Evolutionary conservation across 2,329 filamentous ascomycete species (phyloP), one percentile per base, ranked within the genome.

Genomic region (Fusarium sp.): DNA sequence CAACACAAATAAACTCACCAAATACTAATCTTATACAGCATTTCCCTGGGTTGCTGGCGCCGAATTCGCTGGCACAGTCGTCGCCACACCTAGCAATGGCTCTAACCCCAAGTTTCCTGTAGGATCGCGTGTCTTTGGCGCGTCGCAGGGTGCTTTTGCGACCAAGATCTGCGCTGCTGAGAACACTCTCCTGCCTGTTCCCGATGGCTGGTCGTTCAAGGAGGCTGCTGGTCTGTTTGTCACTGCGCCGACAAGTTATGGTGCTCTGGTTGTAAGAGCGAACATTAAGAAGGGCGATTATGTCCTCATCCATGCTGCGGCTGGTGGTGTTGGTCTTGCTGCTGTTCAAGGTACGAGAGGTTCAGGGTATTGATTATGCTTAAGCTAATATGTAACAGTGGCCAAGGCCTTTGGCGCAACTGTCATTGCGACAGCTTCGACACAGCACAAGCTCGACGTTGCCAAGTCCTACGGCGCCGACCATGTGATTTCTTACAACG

Each of bases 391-490:
- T 16, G 20, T 14, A n/a, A 20, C 48, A 84, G 84, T 98, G 65
- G 95, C 95, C 29, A 98, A 98, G 81, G 95, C 94, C 0, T 90
- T 92, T 54, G 95, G 95, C 9, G 95, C 95, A 12, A 96, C 87
- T 5, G 95, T 98, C n/a, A 91, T 98, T 67, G 95, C 95, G 7
- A 98, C 95, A 0, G 95, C 94, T 0, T 94, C 94, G 2, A 92
- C 92, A 2, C 79, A 88, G 73, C 88, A 91, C 55, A 98, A 98
- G 82, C 86, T 94, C 11, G 87, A 92, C 59, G 88, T 98, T 12
- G 95, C 94, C 49, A 87, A 86, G 70, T 82, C 85, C 4, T 98
- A 93, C 73, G 95, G 95, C 29, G 95, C 95, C 4, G 94, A 98
- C 80, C 89, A 95, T 78, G 88, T 88, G 4, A 80, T 98, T 63